Base-by-base conservation (phyloP, 2,329 filamentous ascomycete genomes). In the Allantophomopsis cytisporea region DNA sequence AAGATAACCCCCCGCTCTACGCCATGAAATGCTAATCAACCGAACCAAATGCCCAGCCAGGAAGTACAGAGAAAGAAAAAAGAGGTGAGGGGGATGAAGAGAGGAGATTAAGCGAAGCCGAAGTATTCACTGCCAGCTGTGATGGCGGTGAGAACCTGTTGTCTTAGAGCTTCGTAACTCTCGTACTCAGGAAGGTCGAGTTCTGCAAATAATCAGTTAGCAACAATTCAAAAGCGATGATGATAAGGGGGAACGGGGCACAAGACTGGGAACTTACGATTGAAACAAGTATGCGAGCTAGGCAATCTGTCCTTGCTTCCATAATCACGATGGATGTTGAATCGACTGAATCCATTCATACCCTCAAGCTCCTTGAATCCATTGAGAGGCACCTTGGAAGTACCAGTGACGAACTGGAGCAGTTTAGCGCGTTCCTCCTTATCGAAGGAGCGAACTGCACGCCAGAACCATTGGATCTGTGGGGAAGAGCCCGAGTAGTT, bases 391-490 rank as follows among this genome's bases (percentile, higher is more conserved):
- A 98, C 93, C 64, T 98, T 98, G 60, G 84, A 93, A 14, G 93
- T 98, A 58, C 91, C 91, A 1, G 93, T 98, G 49, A 98, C 91
- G 59, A 98, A 98, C 56, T 98, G 91, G 35, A 98, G 72, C 45
- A 98, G 68, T 63, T 98, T 98, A 51, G 91, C 91, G 44, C 86
- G 84, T 64, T 98, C 93, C 65, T 98, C 93, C 65, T 96, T 96
- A 66, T 96, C 93, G 55, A 95, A 98, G 4, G 88, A 94, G 51
- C 91, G 80, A 34, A 98, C 78, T 18, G 91, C 91, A 54, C 93
- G 82, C 91, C 91, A 98, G 76, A 98, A 98, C 91, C 91, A 98
- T 59, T 96, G 88, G 43, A 98, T 94, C 58, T 98, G 93, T 35
- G 86, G 84, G 3, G 91, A 95, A 1, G 88, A 89, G 23, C 85